Conservation (phyloP, 2,329 filamentous ascomycete species). For the Pseudocercospora fijiensis region DNA sequence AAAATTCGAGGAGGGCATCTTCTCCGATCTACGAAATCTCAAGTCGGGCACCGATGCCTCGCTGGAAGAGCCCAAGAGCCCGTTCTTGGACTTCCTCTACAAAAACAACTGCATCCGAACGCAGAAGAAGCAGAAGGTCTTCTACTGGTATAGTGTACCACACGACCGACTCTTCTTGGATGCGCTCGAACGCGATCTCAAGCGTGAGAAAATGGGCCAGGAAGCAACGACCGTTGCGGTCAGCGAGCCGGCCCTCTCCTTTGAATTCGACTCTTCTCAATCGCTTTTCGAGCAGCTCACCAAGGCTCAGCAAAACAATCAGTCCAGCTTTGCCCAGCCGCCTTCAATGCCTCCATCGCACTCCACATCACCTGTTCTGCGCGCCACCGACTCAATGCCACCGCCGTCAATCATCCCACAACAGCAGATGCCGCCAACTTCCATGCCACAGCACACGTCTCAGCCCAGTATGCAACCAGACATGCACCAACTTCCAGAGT, state of each 20-base stretch:
- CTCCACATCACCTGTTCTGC: slow-evolving; percentile 83
- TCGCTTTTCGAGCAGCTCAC: slow-evolving; percentile 99
- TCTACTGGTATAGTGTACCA: slow-evolving; percentile 99
- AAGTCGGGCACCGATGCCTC: slow-evolving; percentile 98
- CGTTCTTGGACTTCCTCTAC: slow-evolving; percentile 97
- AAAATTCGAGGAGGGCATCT: slow-evolving; percentile 99
- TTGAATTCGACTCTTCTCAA: slow-evolving; percentile 98
- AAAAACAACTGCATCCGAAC: slow-evolving; percentile 99
- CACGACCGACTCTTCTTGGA: slow-evolving; percentile 97
- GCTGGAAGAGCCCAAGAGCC: slow-evolving; percentile 96
- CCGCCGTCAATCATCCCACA: slow-evolving; percentile 76
- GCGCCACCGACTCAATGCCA: slow-evolving; percentile 90
- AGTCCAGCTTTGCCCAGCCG: slow-evolving; percentile 71
- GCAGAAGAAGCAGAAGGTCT: slow-evolving; percentile 99
- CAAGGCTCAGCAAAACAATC: slow-evolving; percentile 98
- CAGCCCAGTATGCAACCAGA: slow-evolving; percentile 43
- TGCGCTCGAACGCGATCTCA: slow-evolving; percentile 92
- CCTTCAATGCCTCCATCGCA: slow-evolving; percentile 63
- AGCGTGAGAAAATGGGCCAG: slow-evolving; percentile 99
- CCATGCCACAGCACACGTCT: slow-evolving; percentile 33
- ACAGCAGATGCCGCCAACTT: slow-evolving; percentile 30
- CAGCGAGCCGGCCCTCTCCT: slow-evolving; percentile 93
- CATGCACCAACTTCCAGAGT: slow-evolving; percentile 54
- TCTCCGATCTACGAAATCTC: slow-evolving; percentile 95
- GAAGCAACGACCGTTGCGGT: slow-evolving; percentile 96